These are phyloP conservation scores for Venturia asperata DNA, from an alignment of 2,329 filamentous ascomycete species.

Conservation along the genomic window DNA sequence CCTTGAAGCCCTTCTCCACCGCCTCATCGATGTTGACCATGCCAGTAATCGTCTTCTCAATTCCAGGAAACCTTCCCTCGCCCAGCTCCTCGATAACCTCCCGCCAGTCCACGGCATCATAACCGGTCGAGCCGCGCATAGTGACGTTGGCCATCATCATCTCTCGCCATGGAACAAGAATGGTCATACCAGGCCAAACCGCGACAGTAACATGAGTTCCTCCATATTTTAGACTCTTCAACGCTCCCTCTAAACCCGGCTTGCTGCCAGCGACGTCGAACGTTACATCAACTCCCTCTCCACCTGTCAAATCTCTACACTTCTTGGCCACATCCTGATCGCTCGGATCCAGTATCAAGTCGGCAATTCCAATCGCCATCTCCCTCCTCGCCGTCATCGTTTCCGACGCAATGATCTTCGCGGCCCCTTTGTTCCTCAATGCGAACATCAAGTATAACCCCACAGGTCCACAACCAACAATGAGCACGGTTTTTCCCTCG, in stretches of 20 bases:
- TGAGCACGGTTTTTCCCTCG: conserved; percentile 23
- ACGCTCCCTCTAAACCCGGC: conserved; percentile 27
- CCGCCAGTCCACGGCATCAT: conserved; percentile 30
- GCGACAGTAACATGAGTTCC: conserved; percentile 32
- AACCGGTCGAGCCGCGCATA: conserved; percentile 28
- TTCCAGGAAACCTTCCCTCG: conserved; percentile 29
- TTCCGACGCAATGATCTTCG: conserved; percentile 27
- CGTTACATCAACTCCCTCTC: conserved; percentile 30
- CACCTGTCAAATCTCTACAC: conserved; percentile 27
- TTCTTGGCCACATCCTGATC: conserved; percentile 27
- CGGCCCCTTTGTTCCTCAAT: conserved; percentile 28
- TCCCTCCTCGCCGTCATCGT: conserved; percentile 24
- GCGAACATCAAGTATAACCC: conserved; percentile 29
- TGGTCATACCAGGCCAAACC: conserved; percentile 29
- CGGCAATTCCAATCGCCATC: conserved; percentile 26
- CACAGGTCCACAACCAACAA: conserved; percentile 28
- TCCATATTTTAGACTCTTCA: conserved; percentile 27
- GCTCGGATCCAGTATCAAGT: conserved; percentile 27
- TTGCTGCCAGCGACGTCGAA: conserved; percentile 33
- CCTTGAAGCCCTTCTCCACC: conserved; percentile 28
- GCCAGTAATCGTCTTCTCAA: conserved; percentile 30
- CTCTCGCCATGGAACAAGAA: conserved; percentile 15
- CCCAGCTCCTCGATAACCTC: conserved; percentile 30
- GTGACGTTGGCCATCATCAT: conserved; percentile 19
- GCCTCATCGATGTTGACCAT: conserved; percentile 31